Base-by-base conservation (phyloP, 495 filamentous ascomycete species). In the Daldinia decipiens region DNA sequence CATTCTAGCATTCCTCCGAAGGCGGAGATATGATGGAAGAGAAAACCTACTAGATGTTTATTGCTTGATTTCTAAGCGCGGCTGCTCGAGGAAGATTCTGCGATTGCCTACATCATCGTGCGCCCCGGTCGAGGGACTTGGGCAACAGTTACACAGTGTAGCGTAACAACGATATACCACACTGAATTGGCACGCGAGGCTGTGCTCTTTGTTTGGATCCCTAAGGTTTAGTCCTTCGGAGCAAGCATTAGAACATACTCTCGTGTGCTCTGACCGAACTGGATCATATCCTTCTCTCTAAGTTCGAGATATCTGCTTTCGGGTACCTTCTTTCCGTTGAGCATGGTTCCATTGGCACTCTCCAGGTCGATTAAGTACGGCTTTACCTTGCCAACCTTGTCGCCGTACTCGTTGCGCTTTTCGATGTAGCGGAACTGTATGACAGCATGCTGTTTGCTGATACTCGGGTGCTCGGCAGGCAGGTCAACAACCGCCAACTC, bases 321-420 rank as follows among this genome's bases (percentile, higher is more conserved):
- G 1, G 92, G 91, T 4, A 95, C 80, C 73, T 78, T 80, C 50
- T 94, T 89, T 59, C 87, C 89, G 75, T 97, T 97, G 51, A 99
- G 83, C 52, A 77, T 85, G 8, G 94, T 97, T 50, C 95, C 95
- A 81, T 99, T 98, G 24, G 92, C 92, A 67, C 93, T 97, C 73
- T 97, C 95, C 47, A 99, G 79, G 81, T 99, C 95, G 74, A 98
- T 91, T 3, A 98, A 74, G 80, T 98, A 99, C 9, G 92, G 93
- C 81, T 88, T 93, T 36, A 98, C 96, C 64, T 84, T 88, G 17
- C 91, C 91, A 67, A 90, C 84, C 76, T 87, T 89, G 76, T 96
- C 92, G 36, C 94, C 95, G 77, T 86, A 95, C 75, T 97, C 94
- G 74, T 95, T 93, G 65, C 85, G 86, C 79, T 91, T 94, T 71